Evolutionary conservation across 768 basidiomycete genomes (phyloP), one percentile per base, ranked within the genome.

Genomic region (Hemileccinum rubropunctum): DNA sequence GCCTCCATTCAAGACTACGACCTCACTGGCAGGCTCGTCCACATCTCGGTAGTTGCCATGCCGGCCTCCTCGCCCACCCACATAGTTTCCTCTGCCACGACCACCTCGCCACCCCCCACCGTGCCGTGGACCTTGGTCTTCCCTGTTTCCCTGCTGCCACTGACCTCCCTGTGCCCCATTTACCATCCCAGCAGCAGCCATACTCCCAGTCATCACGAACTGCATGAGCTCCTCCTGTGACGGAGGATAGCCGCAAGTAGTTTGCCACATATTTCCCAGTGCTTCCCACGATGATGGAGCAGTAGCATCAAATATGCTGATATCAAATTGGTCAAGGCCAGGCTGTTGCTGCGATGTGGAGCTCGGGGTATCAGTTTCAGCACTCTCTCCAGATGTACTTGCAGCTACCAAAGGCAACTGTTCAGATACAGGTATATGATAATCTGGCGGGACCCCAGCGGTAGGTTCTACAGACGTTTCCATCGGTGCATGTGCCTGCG

Each of bases 191-290:
- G 59, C 35, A 38, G 37, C 49, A 34, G 49, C 56, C 59, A 65
- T 59, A 45, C 46, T 61, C 35, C 65, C 59, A 18, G 75, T 50
- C 75, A 86, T 75, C 54, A 88, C 75, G 63, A 84, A 87, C 66
- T 82, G 77, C 83, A 89, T 83, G 57, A 91, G 77, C 60, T 91
- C 78, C 59, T 89, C 84, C 59, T 84, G 83, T 49, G 86, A 77
- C 26, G 90, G 90, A 57, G 73, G 42, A 59, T 79, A 76, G 36
- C 88, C 86, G 66, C 86, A 70, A 45, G 86, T 84, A 48, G 75
- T 73, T 63, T 76, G 70, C 88, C 87, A 92, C 75, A 88, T 82
- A 63, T 81, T 81, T 65, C 86, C 86, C 51, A 94, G 79, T 49
- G 80, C 77, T 73, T 86, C 82, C 91, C 91, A 94, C 65, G 87